Conservation (phyloP, 2,329 filamentous ascomycete genomes). For the Sphaerulina vaccinii region DNA sequence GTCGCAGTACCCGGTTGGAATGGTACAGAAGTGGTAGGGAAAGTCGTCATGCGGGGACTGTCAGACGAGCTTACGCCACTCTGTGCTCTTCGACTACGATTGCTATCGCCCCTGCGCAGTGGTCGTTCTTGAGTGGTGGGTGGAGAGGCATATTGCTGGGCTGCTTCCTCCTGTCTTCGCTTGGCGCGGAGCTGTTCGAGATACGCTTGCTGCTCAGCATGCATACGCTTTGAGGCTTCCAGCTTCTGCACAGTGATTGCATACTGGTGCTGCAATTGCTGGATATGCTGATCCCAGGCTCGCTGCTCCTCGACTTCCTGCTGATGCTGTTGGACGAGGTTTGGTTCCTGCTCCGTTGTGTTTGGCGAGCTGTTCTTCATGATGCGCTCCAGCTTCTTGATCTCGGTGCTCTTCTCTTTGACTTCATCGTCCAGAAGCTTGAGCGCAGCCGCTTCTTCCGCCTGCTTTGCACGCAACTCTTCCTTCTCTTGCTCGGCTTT, state of each 20-base stretch:
- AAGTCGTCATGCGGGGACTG: constrained; percentile 30
- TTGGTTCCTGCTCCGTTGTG: constrained; percentile 31
- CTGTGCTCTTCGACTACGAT: constrained; percentile 41
- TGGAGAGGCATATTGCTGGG: constrained; percentile 28
- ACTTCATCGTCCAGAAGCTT: constrained; percentile 70
- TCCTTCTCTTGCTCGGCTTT: constrained; percentile 43
- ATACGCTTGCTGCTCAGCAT: constrained; percentile 47
- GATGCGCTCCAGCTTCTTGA: constrained; percentile 70
- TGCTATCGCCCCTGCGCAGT: constrained; percentile 40
- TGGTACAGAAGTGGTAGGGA: constrained; percentile 29
- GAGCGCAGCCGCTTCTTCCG: constrained; percentile 48
- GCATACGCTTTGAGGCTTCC: constrained; percentile 35
- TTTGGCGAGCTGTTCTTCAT: constrained; percentile 55
- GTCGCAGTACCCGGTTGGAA: constrained; percentile 45
- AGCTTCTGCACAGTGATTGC: constrained; percentile 31
- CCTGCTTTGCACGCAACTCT: constrained; percentile 42
- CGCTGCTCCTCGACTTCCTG: constrained; percentile 44
- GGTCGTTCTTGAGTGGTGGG: constrained; percentile 26
- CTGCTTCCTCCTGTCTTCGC: constrained; percentile 32
- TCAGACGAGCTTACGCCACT: constrained; percentile 35
- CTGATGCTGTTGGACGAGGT: constrained; percentile 36
- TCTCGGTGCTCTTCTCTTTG: constrained; percentile 66
- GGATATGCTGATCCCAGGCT: constrained; percentile 39
- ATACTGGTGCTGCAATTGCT: constrained; percentile 36
- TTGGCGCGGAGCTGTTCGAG: constrained; percentile 32